These are phyloP conservation scores for Aspergillus cavernicola DNA, from an alignment of 495 filamentous ascomycete species.

Conservation along the genomic window DNA sequence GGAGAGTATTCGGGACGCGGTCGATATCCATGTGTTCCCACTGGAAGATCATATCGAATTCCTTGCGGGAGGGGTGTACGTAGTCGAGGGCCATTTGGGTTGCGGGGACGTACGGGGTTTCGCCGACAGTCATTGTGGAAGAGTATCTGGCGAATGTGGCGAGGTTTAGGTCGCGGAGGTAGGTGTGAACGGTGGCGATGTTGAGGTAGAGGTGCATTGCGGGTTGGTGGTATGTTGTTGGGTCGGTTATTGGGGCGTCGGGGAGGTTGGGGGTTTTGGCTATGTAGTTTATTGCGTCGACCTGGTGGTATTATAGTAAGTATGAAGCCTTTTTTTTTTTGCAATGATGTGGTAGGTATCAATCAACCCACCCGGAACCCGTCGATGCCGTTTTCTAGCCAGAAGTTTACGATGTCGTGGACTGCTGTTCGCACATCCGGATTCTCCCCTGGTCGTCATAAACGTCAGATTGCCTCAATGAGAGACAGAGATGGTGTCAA, in stretches of 20 bases:
- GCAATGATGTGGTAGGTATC: too few species aligned
- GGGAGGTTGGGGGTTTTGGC: too few species aligned
- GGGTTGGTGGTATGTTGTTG: too few species aligned
- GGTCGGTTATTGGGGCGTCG: too few species aligned
- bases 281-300: too few species aligned
- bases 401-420: conserved; percentile 50
- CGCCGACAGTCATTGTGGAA: conserved; percentile 48
- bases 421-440: conserved; percentile 43
- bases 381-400: conserved; percentile 40
- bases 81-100: conserved; percentile 35
- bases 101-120: conserved; percentile 34
- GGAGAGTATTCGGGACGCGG: conserved; percentile 31
- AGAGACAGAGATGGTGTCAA: neutral
- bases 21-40: conserved; percentile 50
- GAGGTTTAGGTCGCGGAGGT: conserved; percentile 39
- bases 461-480: neutral
- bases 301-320: too few species aligned
- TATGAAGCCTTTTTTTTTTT: too few species aligned
- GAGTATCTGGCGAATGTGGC: conserved; percentile 38
- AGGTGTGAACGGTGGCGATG: conserved; percentile 52
- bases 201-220: conserved; percentile 46
- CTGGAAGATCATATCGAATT: conserved; percentile 55
- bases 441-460: conserved; percentile 33
- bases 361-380: too few species aligned
- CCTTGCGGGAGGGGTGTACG: conserved; percentile 40